Evolutionary conservation across 169 alveolate genomes (phyloP).

Genomic region (Babesia caballi): DNA sequence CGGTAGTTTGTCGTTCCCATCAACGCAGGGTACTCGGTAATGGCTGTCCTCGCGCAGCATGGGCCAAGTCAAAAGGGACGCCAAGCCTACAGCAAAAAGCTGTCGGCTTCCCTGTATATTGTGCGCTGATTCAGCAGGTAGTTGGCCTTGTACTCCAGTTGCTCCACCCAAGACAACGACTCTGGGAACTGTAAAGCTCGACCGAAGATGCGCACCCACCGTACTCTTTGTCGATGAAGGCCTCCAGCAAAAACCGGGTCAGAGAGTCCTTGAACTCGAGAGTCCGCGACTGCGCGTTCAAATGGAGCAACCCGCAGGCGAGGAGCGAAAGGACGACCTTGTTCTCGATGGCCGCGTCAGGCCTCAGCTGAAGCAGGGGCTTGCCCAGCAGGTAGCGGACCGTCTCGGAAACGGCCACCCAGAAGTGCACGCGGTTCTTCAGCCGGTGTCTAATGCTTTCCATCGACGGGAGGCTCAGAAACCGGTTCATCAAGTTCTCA

Average conservation of each 20-base stretch:
- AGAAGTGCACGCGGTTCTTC: slow-evolving; percentile 46
- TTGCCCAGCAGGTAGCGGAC: slow-evolving; percentile 52
- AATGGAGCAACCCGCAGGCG: slow-evolving; percentile 23
- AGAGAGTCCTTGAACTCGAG: slow-evolving; percentile 47
- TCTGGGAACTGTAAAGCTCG: not conserved
- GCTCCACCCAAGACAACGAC: slow-evolving; percentile 28
- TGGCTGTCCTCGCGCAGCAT: no score
- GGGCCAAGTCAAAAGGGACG: no score
- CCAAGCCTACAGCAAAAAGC: slow-evolving; percentile 16
- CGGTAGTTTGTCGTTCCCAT: no score
- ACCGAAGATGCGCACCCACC: slow-evolving; percentile 9
- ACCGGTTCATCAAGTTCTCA: slow-evolving; percentile 47
- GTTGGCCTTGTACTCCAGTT: slow-evolving; percentile 68
- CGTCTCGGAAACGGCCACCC: slow-evolving; percentile 53
- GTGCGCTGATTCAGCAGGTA: slow-evolving; percentile 67
- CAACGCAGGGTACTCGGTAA: no score
- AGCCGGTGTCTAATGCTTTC: slow-evolving; percentile 7
- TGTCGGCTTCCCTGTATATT: slow-evolving; percentile 61
- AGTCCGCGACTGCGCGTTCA: not conserved
- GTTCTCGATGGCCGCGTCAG: slow-evolving; percentile 19
- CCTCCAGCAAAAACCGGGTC: slow-evolving; percentile 10
- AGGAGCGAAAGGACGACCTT: slow-evolving; percentile 40
- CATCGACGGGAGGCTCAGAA: slow-evolving; percentile 42
- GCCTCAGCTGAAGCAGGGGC: slow-evolving; percentile 18
- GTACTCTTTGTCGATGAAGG: slow-evolving; percentile 42